These are phyloP conservation scores for Ceriops tagal DNA, from an alignment of 345 rosid genomes.

Conservation along the genomic window DNA sequence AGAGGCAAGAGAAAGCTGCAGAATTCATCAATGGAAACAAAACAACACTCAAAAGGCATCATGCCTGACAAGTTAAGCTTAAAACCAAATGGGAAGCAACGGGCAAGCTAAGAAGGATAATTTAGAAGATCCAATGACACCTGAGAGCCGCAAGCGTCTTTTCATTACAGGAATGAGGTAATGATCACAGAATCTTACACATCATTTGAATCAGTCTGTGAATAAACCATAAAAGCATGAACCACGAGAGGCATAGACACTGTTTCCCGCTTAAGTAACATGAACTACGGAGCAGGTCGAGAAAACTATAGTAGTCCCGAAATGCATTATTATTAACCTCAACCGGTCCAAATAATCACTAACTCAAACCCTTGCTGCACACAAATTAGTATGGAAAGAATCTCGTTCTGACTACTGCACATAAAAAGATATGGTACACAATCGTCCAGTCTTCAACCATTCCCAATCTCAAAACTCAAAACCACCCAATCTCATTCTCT, in stretches of 20 bases:
- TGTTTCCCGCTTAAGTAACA: conserved; percentile 22
- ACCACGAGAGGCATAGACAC: not conserved
- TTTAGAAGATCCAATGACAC: not conserved
- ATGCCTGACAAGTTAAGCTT: not conserved
- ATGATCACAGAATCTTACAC: conserved; percentile 13
- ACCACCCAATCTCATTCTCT: conserved; percentile 1
- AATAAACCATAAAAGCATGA: conserved; percentile 2
- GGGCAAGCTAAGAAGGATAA: not conserved
- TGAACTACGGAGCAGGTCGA: conserved; percentile 18
- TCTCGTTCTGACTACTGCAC: conserved; percentile 47
- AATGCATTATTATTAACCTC: conserved; percentile 33
- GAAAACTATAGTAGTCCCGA: conserved; percentile 9
- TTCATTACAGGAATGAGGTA: conserved; percentile 23
- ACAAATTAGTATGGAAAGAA: conserved; percentile 43
- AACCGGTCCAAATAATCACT: conserved; percentile 30
- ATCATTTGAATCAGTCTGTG: not conserved
- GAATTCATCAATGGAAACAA: not conserved
- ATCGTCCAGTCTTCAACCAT: conserved; percentile 20
- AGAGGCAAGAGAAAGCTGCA: not conserved
- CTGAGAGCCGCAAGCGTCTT: not conserved
- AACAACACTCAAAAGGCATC: too few species aligned
- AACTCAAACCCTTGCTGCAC: conserved; percentile 17
- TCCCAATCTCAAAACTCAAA: conserved; percentile 4
- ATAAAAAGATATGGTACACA: conserved; percentile 53
- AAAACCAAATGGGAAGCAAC: not conserved